These are phyloP conservation scores for Sonneratia caseolaris DNA, from an alignment of 345 rosid genomes.

Conservation along the genomic window DNA sequence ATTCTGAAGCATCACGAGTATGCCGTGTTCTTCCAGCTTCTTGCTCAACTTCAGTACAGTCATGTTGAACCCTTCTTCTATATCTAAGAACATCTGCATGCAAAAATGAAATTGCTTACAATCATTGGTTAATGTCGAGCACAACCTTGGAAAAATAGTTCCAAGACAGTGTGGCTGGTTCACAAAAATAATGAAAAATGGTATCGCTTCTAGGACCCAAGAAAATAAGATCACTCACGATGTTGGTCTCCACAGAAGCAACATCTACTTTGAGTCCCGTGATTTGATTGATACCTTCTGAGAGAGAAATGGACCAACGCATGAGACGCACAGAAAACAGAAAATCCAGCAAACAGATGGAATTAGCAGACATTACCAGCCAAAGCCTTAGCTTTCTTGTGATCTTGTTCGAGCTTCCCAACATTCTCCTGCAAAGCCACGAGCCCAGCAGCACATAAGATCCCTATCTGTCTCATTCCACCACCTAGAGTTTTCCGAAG, in stretches of 20 bases:
- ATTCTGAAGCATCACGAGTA: constrained; percentile 49
- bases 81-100: constrained; percentile 49
- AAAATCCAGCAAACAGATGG: not conserved
- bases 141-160: no score
- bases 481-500: constrained; percentile 91
- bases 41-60: constrained; percentile 45
- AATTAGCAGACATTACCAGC: constrained; percentile 42
- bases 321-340: constrained; percentile 2
- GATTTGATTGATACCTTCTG: constrained; percentile 71
- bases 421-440: constrained; percentile 63
- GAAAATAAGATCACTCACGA: constrained; percentile 40
- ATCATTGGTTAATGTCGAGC: no score
- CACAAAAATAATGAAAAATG: not conserved
- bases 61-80: constrained; percentile 38
- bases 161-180: not conserved
- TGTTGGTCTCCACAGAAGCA: constrained; percentile 74
- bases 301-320: not conserved
- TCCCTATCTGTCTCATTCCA: constrained; percentile 87
- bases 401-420: constrained; percentile 62
- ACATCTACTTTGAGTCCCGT: constrained; percentile 58
- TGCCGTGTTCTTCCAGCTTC: constrained; percentile 60
- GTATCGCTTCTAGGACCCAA: not conserved
- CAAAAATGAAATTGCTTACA: not conserved
- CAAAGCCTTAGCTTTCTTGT: constrained; percentile 63
- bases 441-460: constrained; percentile 76